These are phyloP conservation scores for Furcasterigmium furcatum DNA, from an alignment of 2,329 filamentous ascomycete genomes.

Conservation along the genomic window DNA sequence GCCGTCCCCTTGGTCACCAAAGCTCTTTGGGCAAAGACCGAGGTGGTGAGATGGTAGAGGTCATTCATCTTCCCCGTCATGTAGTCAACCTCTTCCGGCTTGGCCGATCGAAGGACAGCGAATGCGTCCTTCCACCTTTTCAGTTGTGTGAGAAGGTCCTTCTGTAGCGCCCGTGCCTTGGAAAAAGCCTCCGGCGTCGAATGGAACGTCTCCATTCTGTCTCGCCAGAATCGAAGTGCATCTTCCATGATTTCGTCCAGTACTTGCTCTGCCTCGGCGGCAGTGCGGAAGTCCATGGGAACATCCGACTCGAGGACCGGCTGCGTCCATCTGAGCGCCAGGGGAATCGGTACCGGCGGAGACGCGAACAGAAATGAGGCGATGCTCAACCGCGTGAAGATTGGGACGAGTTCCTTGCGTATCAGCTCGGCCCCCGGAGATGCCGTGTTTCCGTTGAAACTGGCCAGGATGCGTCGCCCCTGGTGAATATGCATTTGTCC, in stretches of 20 bases:
- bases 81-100: too few species aligned
- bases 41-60: too few species aligned
- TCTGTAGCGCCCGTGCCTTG: slow-evolving; percentile 24
- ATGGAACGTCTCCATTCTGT: slow-evolving; percentile 17
- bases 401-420: slow-evolving; percentile 35
- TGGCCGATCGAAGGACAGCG: slow-evolving; percentile 18
- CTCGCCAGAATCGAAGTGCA: slow-evolving; percentile 30
- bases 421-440: slow-evolving; percentile 31
- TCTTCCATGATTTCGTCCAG: slow-evolving; percentile 38
- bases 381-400: slow-evolving; percentile 39
- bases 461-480: slow-evolving; percentile 35
- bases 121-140: slow-evolving; percentile 26
- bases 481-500: slow-evolving; percentile 42
- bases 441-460: slow-evolving; percentile 6
- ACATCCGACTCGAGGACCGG: slow-evolving; percentile 18
- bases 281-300: slow-evolving; percentile 22
- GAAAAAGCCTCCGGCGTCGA: slow-evolving; percentile 16
- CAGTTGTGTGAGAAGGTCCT: slow-evolving; percentile 23
- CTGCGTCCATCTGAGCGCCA: slow-evolving; percentile 24
- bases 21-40: too few species aligned
- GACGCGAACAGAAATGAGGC: slow-evolving; percentile 36
- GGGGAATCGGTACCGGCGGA: slow-evolving; percentile 30
- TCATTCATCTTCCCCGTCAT: too few species aligned
- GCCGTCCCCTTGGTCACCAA: too few species aligned
- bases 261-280: slow-evolving; percentile 22